Evolutionary conservation across 2,329 filamentous ascomycete species (phyloP), one percentile per base, ranked within the genome.

Genomic region (Camillea tinctor): DNA sequence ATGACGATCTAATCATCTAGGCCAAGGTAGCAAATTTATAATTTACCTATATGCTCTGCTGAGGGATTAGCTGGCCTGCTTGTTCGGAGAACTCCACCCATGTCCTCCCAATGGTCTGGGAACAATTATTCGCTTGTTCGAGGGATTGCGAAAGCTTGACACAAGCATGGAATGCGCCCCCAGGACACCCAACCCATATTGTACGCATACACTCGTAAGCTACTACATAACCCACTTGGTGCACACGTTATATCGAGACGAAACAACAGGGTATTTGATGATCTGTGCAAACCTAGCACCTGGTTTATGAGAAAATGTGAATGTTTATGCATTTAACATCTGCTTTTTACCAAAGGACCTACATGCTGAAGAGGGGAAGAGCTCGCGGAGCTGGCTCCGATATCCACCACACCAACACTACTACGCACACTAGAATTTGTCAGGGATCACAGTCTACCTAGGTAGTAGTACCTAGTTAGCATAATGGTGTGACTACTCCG

Each of bases 401-500:
- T 44, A 44, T 44, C 36, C 36, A 44, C 36, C 36, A 44, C 17
- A 17, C 36, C 17, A 30, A 30, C 26, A 26, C 24, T 26, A 8
- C 26, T 30, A 30, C 2, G 26, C 13, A 30, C 6, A 7, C 26
- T 30, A 30, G 26, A 11, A 4, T n/a, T n/a, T 30, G 13, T 11
- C 26, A 9, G 13, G 26, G 26, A 11, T 30, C 26, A 9, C 13
- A 3, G 3, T 30, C 26, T 26, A 26, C 36, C 36, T 40, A 40
- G 11, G 5, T 40, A 40, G 13, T 44, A 44, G 3, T 44, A 17
- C 6, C 13, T 44, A 44, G 36, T 44, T 63, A 70, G 9, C 66
- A 80, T 15, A 80, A 62, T 4, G 77, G 76, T 15, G 71, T 74
- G 54, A 80, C 75, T 30, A 73, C 66, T 1, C 75, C 76, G 1